Base-by-base conservation (phyloP, 2,329 filamentous ascomycete species). In the Didymella exigua region DNA sequence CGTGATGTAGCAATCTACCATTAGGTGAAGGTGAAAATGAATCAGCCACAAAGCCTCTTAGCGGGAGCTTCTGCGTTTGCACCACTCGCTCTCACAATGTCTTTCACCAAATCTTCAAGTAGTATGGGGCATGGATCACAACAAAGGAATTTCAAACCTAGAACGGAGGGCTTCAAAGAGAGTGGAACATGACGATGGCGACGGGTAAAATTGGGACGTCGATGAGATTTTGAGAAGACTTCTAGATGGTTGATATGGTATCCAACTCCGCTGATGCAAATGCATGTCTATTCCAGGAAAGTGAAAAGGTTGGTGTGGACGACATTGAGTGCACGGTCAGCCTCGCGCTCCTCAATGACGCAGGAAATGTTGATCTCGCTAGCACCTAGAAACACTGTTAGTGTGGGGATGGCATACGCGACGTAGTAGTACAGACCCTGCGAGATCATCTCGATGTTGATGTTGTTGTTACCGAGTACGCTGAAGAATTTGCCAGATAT, bases 361-460 rank as follows among this genome's bases (percentile, higher is more conserved):
- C 95, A 99, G 10, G 92, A 96, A 57, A 99, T 99, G 76, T 98
- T 99, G 78, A 99, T 99, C 80, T 99, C 95, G 73, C 93, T 97
- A 23, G 95, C 95, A 68, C 93, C 92, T 96, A 50, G n/a, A 11
- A 7, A 7, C 4, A 14, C 2, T 43, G 41, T 55, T 38, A 55
- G 52, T 5, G n/a, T 2, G 26, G 9, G 1, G 5, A 11, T 23
- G 2, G 4, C 11, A 6, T 30, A 36, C 24, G 2, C 14, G n/a
- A 4, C 14, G 10, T 8, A 9, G 4, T 10, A n/a, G 6, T 21
- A 65, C 81, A 69, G 82, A 93, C 95, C 95, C 79, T 99, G 95
- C 21, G 91, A 96, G 65, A 99, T 99, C 95, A 99, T 99, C 79
- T 99, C 95, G 66, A 99, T 91, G 74, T 99, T 99, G 71, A 99